Conservation (phyloP, 2,329 filamentous ascomycete genomes). For the Nigrospora oryzae region DNA sequence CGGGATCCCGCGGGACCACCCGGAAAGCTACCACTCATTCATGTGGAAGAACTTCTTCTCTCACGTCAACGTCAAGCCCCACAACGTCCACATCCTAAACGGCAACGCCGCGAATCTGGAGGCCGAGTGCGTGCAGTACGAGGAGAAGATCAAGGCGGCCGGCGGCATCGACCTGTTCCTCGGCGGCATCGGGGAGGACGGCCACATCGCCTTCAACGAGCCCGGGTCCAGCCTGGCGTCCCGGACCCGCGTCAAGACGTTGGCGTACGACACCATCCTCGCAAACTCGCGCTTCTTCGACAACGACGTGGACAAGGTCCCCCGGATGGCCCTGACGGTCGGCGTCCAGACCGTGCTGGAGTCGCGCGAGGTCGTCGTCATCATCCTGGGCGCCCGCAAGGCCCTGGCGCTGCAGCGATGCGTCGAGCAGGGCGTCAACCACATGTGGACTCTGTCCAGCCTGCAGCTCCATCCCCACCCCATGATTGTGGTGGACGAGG, state of each 20-base stretch:
- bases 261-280: slow-evolving; percentile 79
- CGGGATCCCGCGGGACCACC: slow-evolving; percentile 71
- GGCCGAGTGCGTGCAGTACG: slow-evolving; percentile 71
- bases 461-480: slow-evolving; percentile 75
- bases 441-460: slow-evolving; percentile 84
- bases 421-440: slow-evolving; percentile 74
- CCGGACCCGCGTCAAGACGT: slow-evolving; percentile 75
- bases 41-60: slow-evolving; percentile 94
- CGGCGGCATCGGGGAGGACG: slow-evolving; percentile 77
- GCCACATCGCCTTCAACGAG: slow-evolving; percentile 88
- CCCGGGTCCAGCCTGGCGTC: slow-evolving; percentile 72
- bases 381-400: slow-evolving; percentile 77
- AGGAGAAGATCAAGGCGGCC: slow-evolving; percentile 63
- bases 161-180: slow-evolving; percentile 83
- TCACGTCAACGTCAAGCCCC: slow-evolving; percentile 70
- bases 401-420: slow-evolving; percentile 70
- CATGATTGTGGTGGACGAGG: slow-evolving; percentile 77
- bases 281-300: slow-evolving; percentile 81
- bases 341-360: slow-evolving; percentile 79
- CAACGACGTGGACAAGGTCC: slow-evolving; percentile 65
- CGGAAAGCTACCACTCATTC: slow-evolving; percentile 82
- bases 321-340: slow-evolving; percentile 75
- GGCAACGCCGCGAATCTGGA: slow-evolving; percentile 70
- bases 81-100: slow-evolving; percentile 77
- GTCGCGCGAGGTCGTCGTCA: slow-evolving; percentile 72